A percentile compares a stretch with the other conserved stretches of the same genome.
Conservation (phyloP, 2,329 filamentous ascomycete species). For the Diaporthe batatas region DNA sequence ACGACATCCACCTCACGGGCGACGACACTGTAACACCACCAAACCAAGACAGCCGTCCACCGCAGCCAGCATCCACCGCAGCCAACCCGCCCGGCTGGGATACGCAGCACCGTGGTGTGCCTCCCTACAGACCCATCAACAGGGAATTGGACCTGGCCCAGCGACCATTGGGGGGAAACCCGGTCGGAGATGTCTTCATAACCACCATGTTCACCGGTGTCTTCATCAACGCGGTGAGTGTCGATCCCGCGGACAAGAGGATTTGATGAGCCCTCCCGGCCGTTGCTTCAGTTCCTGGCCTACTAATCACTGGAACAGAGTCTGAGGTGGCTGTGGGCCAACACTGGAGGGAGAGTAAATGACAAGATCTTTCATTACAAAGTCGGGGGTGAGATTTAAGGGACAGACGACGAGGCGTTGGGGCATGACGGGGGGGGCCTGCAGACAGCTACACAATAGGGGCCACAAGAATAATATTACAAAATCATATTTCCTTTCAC, state of each 20-base stretch:
- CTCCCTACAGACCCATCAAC: conserved; percentile 49
- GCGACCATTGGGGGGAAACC: conserved; percentile 47
- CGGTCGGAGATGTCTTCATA: conserved; percentile 46
- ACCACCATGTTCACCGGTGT: conserved; percentile 49
- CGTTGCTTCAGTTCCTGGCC: background rate
- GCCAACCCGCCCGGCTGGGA: conserved; percentile 48
- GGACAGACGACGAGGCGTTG: background rate
- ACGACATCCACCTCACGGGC: conserved; percentile 47
- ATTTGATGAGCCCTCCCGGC: background rate
- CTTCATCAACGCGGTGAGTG: conserved; percentile 47
- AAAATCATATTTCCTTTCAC: background rate
- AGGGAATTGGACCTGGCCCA: conserved; percentile 44
- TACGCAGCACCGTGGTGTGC: conserved; percentile 47
- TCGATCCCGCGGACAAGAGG: background rate
- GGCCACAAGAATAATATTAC: background rate
- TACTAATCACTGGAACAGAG: conserved; percentile 32
- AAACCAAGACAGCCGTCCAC: conserved; percentile 44
- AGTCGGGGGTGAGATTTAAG: conserved; percentile 47
- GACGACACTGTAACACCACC: conserved; percentile 41
- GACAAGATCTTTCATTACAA: conserved; percentile 44
- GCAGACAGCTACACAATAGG: background rate
- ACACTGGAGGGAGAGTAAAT: conserved; percentile 46
- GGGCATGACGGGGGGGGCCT: background rate
- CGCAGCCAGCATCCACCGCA: conserved; percentile 37
- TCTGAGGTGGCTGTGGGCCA: conserved; percentile 46